Evolutionary conservation across 495 filamentous ascomycete genomes (phyloP).

Genomic region (Halenospora varia): DNA sequence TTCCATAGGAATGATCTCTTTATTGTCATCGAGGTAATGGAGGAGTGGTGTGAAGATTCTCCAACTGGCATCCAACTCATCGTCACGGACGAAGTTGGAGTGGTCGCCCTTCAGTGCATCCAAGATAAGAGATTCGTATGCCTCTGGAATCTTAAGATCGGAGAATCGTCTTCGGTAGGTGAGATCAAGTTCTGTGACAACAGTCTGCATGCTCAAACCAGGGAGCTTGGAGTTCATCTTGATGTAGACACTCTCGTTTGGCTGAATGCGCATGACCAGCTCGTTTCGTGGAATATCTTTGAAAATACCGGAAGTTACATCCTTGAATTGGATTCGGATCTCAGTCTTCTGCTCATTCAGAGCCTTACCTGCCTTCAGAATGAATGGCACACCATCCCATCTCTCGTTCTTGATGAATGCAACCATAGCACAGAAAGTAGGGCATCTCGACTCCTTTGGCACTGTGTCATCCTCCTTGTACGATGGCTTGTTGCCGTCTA

Average conservation of each 20-base stretch:
- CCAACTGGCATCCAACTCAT: conserved; percentile 98
- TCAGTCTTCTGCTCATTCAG: conserved; percentile 99
- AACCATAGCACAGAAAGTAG: conserved; percentile 95
- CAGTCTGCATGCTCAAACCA: conserved; percentile 98
- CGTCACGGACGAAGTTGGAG: conserved; percentile 99
- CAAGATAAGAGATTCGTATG: conserved; percentile 95
- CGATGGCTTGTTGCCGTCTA: conserved; percentile 94
- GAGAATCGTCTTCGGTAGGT: conserved; percentile 98
- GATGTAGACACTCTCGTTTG: conserved; percentile 99
- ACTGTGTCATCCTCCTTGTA: conserved; percentile 99
- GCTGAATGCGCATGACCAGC: conserved; percentile 98
- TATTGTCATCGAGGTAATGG: conserved; percentile 97
- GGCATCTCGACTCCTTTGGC: conserved; percentile 93
- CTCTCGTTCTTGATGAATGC: conserved; percentile 99
- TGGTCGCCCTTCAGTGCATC: conserved; percentile 99
- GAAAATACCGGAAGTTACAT: conserved; percentile 98
- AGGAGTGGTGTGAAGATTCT: conserved; percentile 96
- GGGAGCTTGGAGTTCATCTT: conserved; percentile 99
- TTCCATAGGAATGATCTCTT: conserved; percentile 99
- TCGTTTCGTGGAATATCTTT: conserved; percentile 99
- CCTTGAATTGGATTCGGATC: conserved; percentile 98
- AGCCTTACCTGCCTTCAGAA: conserved; percentile 98
- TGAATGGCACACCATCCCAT: conserved; percentile 99
- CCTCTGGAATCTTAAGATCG: conserved; percentile 98
- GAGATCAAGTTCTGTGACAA: conserved; percentile 96